These are phyloP conservation scores for Coemansia interrupta DNA, from an alignment of 192 early-diverging fungal genomes.

Conservation along the genomic window DNA sequence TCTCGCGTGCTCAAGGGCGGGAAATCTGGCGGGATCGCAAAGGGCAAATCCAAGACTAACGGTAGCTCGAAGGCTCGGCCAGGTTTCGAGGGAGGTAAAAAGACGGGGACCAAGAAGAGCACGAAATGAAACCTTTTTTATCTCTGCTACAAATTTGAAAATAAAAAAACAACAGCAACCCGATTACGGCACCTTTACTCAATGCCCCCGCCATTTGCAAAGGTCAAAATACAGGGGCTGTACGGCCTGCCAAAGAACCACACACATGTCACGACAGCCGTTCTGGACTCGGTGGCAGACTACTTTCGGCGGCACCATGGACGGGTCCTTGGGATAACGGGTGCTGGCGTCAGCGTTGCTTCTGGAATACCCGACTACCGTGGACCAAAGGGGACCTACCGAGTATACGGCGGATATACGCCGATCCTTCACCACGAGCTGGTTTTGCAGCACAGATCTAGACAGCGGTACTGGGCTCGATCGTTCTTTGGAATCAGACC, in stretches of 20 bases:
- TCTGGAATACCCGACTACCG: slow-evolving; percentile 83
- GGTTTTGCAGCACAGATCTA: slow-evolving; percentile 52
- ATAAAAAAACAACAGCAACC: too few species aligned
- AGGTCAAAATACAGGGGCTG: slow-evolving; percentile 38
- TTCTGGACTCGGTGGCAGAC: slow-evolving; percentile 15
- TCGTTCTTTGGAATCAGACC: slow-evolving; percentile 77
- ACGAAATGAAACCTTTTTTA: background rate
- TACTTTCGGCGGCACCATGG: slow-evolving; percentile 35
- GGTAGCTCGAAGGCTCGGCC: slow-evolving; percentile 35
- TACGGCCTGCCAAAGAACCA: slow-evolving; percentile 33
- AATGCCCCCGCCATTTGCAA: slow-evolving; percentile 22
- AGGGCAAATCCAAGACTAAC: background rate
- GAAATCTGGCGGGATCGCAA: slow-evolving; percentile 8
- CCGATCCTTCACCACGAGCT: slow-evolving; percentile 84
- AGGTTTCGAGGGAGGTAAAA: slow-evolving; percentile 45
- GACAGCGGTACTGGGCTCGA: slow-evolving; percentile 91
- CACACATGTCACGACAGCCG: slow-evolving; percentile 21
- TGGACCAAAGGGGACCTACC: slow-evolving; percentile 69
- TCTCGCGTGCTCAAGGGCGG: slow-evolving; percentile 37
- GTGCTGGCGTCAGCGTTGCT: slow-evolving; percentile 60
- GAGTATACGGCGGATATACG: slow-evolving; percentile 68
- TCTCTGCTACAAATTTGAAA: background rate
- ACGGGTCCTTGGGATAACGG: slow-evolving; percentile 36
- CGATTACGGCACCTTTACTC: background rate
- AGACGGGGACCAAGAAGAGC: slow-evolving; percentile 20